Evolutionary conservation across 306 rosid species (phyloP).

Genomic region (Lathyrus sativus): DNA sequence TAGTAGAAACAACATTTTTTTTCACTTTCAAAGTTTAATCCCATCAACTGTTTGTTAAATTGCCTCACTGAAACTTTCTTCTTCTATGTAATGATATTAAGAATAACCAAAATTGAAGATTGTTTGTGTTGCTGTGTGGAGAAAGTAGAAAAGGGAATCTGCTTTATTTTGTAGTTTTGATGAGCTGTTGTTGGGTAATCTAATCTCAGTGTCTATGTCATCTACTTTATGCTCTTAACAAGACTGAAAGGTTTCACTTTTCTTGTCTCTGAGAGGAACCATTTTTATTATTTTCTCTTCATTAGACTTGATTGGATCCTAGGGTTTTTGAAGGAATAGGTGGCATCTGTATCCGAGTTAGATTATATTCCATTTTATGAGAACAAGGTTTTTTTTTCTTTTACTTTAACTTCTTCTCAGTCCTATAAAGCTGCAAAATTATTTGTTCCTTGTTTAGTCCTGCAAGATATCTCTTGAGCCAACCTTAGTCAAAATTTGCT

Average conservation of each 20-base stretch:
- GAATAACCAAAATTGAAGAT: slow-evolving; percentile 45
- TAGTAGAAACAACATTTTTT: not conserved
- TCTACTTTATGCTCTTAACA: slow-evolving; percentile 88
- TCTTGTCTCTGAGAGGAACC: slow-evolving; percentile 65
- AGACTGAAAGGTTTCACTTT: slow-evolving; percentile 96
- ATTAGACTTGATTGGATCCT: slow-evolving; percentile 50
- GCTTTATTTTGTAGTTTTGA: slow-evolving; percentile 69
- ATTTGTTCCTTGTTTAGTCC: slow-evolving; percentile 89
- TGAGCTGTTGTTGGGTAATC: slow-evolving; percentile 81
- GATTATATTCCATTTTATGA: slow-evolving; percentile 76
- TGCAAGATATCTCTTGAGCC: slow-evolving; percentile 72
- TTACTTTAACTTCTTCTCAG: slow-evolving; percentile 74
- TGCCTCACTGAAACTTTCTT: not conserved
- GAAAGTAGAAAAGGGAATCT: slow-evolving; percentile 91
- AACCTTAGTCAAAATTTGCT: slow-evolving; percentile 72
- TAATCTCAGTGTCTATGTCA: slow-evolving; percentile 59
- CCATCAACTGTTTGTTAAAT: slow-evolving; percentile 11
- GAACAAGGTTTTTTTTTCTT: slow-evolving; percentile 48
- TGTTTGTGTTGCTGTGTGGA: slow-evolving; percentile 44
- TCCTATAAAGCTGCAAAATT: slow-evolving; percentile 84
- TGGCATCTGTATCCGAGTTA: slow-evolving; percentile 45
- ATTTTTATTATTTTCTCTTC: slow-evolving; percentile 46
- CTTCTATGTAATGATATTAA: not conserved
- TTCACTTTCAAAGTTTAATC: slow-evolving; percentile 23
- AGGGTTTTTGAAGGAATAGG: slow-evolving; percentile 55